Percentiles rank a stretch among this genome's conserved stretches.
Evolutionary conservation across 306 rosid species (phyloP).

Genomic region (Glycyrrhiza uralensis): DNA sequence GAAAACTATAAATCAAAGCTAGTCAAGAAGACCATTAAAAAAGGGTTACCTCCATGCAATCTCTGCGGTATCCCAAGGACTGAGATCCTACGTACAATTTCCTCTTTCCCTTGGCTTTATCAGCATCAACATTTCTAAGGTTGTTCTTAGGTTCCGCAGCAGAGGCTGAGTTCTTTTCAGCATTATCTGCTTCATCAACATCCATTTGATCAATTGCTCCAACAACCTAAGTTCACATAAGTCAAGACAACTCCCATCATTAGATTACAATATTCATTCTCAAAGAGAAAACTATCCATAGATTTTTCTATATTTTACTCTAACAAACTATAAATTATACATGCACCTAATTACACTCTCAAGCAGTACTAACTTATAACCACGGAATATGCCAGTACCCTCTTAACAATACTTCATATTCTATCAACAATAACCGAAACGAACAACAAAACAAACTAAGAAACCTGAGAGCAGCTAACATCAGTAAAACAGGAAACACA

Average conservation of each 20-base stretch:
- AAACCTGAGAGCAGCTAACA: not conserved
- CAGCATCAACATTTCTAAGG: conserved; percentile 54
- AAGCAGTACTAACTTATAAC: not conserved
- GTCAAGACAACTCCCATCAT: not conserved
- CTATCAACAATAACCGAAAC: not conserved
- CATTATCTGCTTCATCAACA: conserved; percentile 63
- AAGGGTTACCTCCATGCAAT: conserved; percentile 77
- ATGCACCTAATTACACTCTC: not conserved
- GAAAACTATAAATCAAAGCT: not conserved
- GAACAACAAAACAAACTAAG: not conserved
- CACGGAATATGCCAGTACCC: conserved; percentile 5
- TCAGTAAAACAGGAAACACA: not conserved
- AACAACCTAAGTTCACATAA: conserved; percentile 59
- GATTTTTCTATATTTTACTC: not conserved
- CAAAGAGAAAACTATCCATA: not conserved
- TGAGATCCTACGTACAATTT: conserved; percentile 88
- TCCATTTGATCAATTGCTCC: conserved; percentile 96
- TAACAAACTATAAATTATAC: not conserved
- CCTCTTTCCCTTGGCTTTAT: conserved; percentile 75
- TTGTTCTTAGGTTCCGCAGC: conserved; percentile 55
- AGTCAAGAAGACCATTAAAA: not conserved
- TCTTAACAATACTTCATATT: not conserved
- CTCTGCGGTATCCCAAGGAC: conserved; percentile 89
- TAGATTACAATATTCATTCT: not conserved
- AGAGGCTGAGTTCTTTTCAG: conserved; percentile 65